Base-by-base conservation (phyloP, 2,329 filamentous ascomycete genomes). In the Penicillium capsulatum region DNA sequence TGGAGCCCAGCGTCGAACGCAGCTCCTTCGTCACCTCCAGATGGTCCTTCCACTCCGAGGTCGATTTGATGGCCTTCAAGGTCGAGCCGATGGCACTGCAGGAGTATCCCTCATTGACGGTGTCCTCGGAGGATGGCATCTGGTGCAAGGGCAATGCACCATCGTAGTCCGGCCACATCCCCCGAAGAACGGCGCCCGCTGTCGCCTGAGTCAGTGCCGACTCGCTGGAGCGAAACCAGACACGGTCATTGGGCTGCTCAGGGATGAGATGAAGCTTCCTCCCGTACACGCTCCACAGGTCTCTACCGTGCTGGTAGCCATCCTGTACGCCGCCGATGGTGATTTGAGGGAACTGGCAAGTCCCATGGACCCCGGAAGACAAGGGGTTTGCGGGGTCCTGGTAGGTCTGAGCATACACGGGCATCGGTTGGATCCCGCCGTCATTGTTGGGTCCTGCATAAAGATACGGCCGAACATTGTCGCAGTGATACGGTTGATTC, bases 281-380 rank as follows among this genome's bases (percentile, higher is more conserved):
- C 3, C 59, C 57, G 32, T 66, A 67, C 10, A 67, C 54, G 1
- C 41, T 40, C 43, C 53, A 54, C 10, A 67, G 51, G 15, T 67
- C 64, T 17, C 53, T 48, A 10, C 64, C 64, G 42, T 67, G 64
- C 44, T 62, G 58, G 33, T 57, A 64, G 2, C 64, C 64, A 30
- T 67, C 64, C 14, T 63, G 51, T 4, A 66, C 41, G 13, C 64
- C 64, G 3, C 64, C 64, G 10, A 66, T 55, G 4, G 64, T 67
- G 22, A 67, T 57, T 34, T 67, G 64, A 0, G 64, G 64, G 24
- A 60, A 67, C 40, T 67, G 64, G 31, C 64, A 67, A 16, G 61
- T 53, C 0, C 63, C 63, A 8, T 60, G 58, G 10, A 66, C 60
- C 14, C 52, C 61, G 1, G 48, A 40, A 0, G 34, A 38, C 7